Conservation (phyloP, 345 rosid species). For the Geranium rotundifolium region DNA sequence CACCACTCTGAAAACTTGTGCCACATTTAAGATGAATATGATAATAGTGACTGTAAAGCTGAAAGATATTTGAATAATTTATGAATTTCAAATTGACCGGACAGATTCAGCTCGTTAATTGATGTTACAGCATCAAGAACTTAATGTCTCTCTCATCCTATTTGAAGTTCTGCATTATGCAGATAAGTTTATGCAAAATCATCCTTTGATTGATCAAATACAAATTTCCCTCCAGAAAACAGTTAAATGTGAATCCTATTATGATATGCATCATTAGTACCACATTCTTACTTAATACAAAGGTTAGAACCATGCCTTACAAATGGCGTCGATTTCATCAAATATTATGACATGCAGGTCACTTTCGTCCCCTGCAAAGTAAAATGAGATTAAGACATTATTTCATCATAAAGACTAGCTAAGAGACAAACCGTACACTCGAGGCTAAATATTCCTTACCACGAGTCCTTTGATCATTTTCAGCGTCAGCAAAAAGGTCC, state of each 20-base stretch:
- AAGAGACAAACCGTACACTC: neutral
- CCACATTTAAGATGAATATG: too few relatives aligned
- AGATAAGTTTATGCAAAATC: too few relatives aligned
- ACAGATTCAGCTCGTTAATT: too few relatives aligned
- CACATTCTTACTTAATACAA: neutral
- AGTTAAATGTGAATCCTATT: neutral
- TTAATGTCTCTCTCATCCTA: too few relatives aligned
- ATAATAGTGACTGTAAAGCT: too few relatives aligned
- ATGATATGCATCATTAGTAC: neutral
- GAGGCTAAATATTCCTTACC: slow-evolving; percentile 33
- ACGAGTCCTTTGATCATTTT: slow-evolving; percentile 70
- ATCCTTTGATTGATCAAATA: too few relatives aligned
- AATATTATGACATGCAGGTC: slow-evolving; percentile 94
- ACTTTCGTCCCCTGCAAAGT: slow-evolving; percentile 78
- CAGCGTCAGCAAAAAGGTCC: slow-evolving; percentile 97
- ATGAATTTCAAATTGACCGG: too few relatives aligned
- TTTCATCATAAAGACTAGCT: slow-evolving; percentile 6
- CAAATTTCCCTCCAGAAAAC: too few relatives aligned
- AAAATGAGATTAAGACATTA: slow-evolving; percentile 9
- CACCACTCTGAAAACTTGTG: neutral
- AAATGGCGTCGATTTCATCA: slow-evolving; percentile 99
- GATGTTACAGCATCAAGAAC: too few relatives aligned
- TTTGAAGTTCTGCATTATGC: too few relatives aligned
- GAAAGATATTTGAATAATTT: too few relatives aligned
- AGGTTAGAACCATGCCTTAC: slow-evolving; percentile 54